These are phyloP conservation scores for Capsicum baccatum DNA, from an alignment of 257 asterid species.

Conservation along the genomic window DNA sequence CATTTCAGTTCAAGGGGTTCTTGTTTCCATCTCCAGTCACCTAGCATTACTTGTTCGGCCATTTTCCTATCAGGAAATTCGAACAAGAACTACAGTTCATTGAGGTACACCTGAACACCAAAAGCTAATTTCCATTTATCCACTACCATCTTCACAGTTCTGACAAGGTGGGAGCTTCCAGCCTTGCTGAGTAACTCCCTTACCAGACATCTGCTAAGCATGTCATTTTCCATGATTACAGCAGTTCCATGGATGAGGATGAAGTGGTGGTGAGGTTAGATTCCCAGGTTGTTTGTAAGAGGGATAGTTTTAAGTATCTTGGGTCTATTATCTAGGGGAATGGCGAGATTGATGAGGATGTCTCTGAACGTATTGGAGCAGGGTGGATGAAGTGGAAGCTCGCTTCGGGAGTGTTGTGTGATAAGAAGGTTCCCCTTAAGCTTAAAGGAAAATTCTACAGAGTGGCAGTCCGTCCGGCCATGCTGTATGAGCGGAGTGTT, in stretches of 20 bases:
- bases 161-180: background rate
- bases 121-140: background rate
- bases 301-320: no score
- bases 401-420: no score
- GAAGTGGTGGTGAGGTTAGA: no score
- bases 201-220: background rate
- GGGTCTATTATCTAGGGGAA: no score
- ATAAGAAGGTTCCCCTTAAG: no score
- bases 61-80: background rate
- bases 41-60: background rate
- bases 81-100: background rate
- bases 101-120: background rate
- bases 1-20: background rate
- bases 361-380: no score
- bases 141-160: background rate
- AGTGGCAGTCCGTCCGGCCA: no score
- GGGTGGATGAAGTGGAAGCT: no score
- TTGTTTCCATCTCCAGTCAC: background rate
- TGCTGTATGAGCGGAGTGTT: no score
- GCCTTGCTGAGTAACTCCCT: background rate
- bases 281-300: no score
- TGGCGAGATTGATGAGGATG: no score
- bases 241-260: background rate
- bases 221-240: conserved; percentile 12
- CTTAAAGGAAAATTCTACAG: no score